phyloP scores from a whole-genome alignment of 2,329 filamentous ascomycete species.

The Colletotrichum salicis region DNA sequence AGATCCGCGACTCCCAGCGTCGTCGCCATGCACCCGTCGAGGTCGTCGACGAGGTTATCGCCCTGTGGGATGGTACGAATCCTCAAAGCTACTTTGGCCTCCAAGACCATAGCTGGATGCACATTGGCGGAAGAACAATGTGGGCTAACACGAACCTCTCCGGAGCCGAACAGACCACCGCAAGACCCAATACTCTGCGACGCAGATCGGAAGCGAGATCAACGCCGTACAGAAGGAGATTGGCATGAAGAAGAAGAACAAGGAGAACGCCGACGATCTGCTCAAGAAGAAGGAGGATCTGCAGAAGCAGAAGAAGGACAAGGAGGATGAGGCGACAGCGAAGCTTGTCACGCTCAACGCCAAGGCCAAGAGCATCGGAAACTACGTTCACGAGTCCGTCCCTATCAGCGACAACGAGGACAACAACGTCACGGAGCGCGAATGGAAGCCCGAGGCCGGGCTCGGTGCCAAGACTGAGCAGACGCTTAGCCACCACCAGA shows the following conservation, averaged over 20 bases:
- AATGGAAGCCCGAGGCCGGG: slow-evolving; percentile 82
- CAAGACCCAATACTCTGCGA: slow-evolving; percentile 78
- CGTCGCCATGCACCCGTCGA: slow-evolving; percentile 83
- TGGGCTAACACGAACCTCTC: slow-evolving; percentile 12
- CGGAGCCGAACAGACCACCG: slow-evolving; percentile 17
- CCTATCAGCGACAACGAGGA: slow-evolving; percentile 85
- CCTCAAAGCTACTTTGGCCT: slow-evolving; percentile 63
- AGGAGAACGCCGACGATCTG: slow-evolving; percentile 86
- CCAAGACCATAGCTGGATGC: slow-evolving; percentile 63
- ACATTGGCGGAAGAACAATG: neutral
- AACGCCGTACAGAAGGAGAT: slow-evolving; percentile 93
- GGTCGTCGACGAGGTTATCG: slow-evolving; percentile 90
- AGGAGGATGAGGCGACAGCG: slow-evolving; percentile 77
- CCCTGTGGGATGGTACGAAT: slow-evolving; percentile 64
- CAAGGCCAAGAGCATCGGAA: slow-evolving; percentile 87
- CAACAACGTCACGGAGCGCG: slow-evolving; percentile 80
- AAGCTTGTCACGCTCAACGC: slow-evolving; percentile 72
- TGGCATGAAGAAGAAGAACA: slow-evolving; percentile 91
- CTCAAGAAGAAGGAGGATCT: slow-evolving; percentile 81
- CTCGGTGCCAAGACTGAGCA: slow-evolving; percentile 75
- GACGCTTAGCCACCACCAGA: slow-evolving; percentile 92
- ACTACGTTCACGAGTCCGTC: slow-evolving; percentile 90
- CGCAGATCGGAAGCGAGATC: slow-evolving; percentile 84
- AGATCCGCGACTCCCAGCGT: slow-evolving; percentile 91
- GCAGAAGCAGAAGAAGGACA: slow-evolving; percentile 83